phyloP scores from a whole-genome alignment of 2,329 filamentous ascomycete genomes.

The Raffaelea ambrosiae region DNA sequence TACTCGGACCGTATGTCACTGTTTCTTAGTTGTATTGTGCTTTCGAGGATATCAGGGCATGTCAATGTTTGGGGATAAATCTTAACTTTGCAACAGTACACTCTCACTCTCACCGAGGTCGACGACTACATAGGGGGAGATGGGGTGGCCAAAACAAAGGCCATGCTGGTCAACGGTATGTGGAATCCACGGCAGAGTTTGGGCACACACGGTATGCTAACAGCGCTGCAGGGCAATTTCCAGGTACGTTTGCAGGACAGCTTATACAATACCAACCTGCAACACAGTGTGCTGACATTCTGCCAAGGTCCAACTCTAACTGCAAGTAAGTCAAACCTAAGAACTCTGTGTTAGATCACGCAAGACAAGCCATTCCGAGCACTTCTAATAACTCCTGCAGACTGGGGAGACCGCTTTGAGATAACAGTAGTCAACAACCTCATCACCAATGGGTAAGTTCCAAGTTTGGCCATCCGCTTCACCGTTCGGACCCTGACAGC shows the following conservation, averaged over 20 bases:
- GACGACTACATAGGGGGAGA: slow-evolving; percentile 14
- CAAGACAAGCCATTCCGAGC: not conserved
- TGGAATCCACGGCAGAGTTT: not conserved
- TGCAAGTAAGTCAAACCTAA: slow-evolving; percentile 8
- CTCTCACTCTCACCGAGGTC: slow-evolving; percentile 11
- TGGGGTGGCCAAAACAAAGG: slow-evolving; percentile 11
- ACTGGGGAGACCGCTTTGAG: slow-evolving; percentile 44
- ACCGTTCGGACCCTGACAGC: not conserved
- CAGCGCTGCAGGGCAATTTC: slow-evolving; percentile 2
- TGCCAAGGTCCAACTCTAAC: slow-evolving; percentile 2
- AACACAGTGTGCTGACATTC: too few relatives aligned
- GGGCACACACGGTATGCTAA: not conserved
- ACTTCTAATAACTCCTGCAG: not conserved
- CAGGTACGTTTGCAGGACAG: too few relatives aligned
- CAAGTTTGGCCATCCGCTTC: not conserved
- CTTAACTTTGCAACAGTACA: slow-evolving; percentile 7
- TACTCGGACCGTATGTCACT: slow-evolving; percentile 3
- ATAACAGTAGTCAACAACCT: slow-evolving; percentile 60
- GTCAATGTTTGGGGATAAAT: not conserved
- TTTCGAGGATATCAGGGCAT: not conserved
- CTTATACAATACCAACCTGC: too few relatives aligned
- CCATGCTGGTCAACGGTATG: slow-evolving; percentile 16
- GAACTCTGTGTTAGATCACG: too few relatives aligned
- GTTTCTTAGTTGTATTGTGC: not conserved
- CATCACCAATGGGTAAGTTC: slow-evolving; percentile 27